phyloP scores from a whole-genome alignment of 2,329 filamentous ascomycete species.

The Beauveria asiatica region DNA sequence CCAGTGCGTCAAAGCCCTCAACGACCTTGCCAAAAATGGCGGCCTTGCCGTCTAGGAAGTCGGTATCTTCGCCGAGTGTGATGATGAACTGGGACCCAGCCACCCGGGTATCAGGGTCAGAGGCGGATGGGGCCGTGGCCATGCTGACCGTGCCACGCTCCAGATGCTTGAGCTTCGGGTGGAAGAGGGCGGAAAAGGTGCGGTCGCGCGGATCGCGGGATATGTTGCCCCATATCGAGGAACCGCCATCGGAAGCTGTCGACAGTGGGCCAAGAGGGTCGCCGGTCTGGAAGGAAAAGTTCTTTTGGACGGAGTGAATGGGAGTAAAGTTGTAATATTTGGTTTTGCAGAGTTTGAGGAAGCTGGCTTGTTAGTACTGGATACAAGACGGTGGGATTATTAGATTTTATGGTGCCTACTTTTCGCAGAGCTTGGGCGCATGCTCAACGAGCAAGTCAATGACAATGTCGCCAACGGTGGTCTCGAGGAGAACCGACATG shows the following conservation, averaged over 20 bases:
- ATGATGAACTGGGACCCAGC: conserved; percentile 92
- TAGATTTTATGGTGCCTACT: conserved; percentile 53
- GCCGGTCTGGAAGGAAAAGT: conserved; percentile 93
- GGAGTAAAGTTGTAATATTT: conserved; percentile 99
- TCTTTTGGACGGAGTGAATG: conserved; percentile 83
- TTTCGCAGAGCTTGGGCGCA: conserved; percentile 87
- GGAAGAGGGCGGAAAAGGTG: conserved; percentile 76
- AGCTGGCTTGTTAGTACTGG: conserved; percentile 46
- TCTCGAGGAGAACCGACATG: conserved; percentile 94
- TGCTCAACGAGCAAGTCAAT: conserved; percentile 87
- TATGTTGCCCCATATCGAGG: conserved; percentile 82
- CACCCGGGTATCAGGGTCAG: conserved; percentile 71
- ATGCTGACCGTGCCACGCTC: conserved; percentile 93
- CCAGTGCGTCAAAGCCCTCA: conserved; percentile 87
- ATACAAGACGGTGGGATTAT: background rate
- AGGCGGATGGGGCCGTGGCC: conserved; percentile 74
- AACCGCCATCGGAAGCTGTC: conserved; percentile 80
- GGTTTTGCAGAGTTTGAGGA: conserved; percentile 95
- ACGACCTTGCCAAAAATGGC: conserved; percentile 93
- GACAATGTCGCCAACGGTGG: conserved; percentile 86
- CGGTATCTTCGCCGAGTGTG: conserved; percentile 79
- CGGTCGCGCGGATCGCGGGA: conserved; percentile 58
- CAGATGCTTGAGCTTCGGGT: conserved; percentile 78
- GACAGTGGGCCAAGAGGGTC: conserved; percentile 86
- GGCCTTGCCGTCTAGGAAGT: conserved; percentile 88